Conservation (phyloP, 2,329 filamentous ascomycete genomes). For the Xylariales sp. region DNA sequence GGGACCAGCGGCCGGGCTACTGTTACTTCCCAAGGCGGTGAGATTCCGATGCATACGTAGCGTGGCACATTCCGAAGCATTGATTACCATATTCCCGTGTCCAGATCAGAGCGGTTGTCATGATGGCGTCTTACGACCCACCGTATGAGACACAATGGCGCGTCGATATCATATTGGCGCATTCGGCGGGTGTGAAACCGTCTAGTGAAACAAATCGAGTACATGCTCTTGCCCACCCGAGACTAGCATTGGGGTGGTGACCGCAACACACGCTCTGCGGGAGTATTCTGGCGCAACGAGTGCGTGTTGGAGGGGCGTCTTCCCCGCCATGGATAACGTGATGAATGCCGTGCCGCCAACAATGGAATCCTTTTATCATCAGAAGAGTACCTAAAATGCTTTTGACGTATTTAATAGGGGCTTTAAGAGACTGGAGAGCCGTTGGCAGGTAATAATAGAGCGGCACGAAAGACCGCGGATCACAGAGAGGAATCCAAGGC, state of each 20-base stretch:
- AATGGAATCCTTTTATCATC: conserved; percentile 4
- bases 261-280: not conserved
- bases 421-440: not conserved
- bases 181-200: conserved; percentile 49
- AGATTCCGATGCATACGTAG: conserved; percentile 71
- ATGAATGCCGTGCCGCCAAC: not conserved
- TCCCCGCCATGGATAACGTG: conserved; percentile 4
- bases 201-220: conserved; percentile 61
- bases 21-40: conserved; percentile 70
- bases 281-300: not conserved
- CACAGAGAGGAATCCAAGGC: not conserved
- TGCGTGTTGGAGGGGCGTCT: not conserved
- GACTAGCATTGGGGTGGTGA: not conserved
- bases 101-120: not conserved
- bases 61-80: conserved; percentile 53
- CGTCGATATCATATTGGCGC: conserved; percentile 24
- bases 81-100: not conserved
- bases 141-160: conserved; percentile 8
- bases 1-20: conserved; percentile 76
- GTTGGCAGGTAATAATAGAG: not conserved
- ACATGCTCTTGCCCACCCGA: conserved; percentile 55
- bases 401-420: not conserved
- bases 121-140: not conserved
- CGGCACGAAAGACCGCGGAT: not conserved
- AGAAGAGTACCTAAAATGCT: not conserved